Evolutionary conservation across 352 stramenopile genomes (phyloP).

Genomic region (Phytophthora rubi): DNA sequence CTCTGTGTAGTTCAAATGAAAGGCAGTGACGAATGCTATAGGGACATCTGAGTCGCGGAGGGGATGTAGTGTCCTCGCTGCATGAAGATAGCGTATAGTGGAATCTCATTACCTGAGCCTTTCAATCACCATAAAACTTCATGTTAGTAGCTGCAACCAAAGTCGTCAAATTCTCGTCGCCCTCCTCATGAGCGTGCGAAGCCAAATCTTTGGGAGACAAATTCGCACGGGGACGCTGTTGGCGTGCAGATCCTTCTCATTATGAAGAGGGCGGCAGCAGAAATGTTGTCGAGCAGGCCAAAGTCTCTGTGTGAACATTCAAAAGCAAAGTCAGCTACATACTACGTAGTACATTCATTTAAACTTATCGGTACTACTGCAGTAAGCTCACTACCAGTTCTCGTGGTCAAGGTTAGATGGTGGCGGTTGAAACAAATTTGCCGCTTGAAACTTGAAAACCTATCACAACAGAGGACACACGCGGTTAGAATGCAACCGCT

Average conservation of each 20-base stretch:
- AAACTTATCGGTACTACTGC: too few species aligned
- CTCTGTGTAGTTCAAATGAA: constrained; percentile 10
- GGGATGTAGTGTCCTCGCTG: constrained; percentile 43
- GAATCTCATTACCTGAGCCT: constrained; percentile 94
- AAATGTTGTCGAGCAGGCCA: constrained; percentile 65
- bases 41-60: constrained; percentile 81
- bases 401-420: not conserved
- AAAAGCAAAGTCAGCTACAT: not conserved
- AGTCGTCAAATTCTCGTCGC: constrained; percentile 91
- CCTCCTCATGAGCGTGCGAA: constrained; percentile 75
- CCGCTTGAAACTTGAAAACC: constrained; percentile 64
- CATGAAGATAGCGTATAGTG: constrained; percentile 84
- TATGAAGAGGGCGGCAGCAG: constrained; percentile 58
- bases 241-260: constrained; percentile 43
- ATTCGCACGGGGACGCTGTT: constrained; percentile 25
- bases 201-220: constrained; percentile 91
- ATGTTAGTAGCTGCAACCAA: constrained; percentile 60
- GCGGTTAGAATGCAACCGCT: not conserved
- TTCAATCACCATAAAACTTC: constrained; percentile 16
- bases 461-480: constrained; percentile 14
- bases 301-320: constrained; percentile 46
- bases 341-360: too few species aligned
- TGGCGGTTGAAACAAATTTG: constrained; percentile 23
- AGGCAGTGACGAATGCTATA: constrained; percentile 91
- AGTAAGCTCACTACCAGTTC: too few species aligned